Base-by-base conservation (phyloP, 306 rosid genomes). In the Benincasa hispida region DNA sequence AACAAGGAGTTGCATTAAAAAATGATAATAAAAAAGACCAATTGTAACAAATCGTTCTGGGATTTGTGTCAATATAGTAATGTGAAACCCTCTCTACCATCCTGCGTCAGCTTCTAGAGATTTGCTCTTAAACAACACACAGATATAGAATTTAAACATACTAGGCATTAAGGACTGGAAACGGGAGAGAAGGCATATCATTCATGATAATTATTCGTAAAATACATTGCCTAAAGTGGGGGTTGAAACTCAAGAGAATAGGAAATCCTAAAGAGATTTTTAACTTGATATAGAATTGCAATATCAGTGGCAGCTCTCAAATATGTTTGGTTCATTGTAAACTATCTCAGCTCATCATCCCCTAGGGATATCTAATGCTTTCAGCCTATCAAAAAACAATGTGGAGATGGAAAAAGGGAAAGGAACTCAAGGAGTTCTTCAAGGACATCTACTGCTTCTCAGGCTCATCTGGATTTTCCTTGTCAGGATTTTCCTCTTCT, bases 401-500 rank as follows among this genome's bases (percentile, higher is more conserved):
- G 76, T 28, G 60, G 10, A 72, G 27, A 72, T 27, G 60, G 59
- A 72, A 50, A 72, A 18, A 17, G 9, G 25, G 45, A 6, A 51
- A 50, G 47, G 57, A 72, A 72, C 39, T 50, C 56, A 22, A 24
- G 74, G 21, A 22, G 32, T 72, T 72, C 81, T 2, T 83, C 86
- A 24, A 70, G 27, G 12, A 76, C 79, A 42, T 75, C 80, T 81
- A 70, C 47, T 79, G 57, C 76, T 81, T 73, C 37, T 74, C 82
- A 3, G 83, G 87, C 74, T 80, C 48, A 12, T 85, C 86, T 8
- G 83, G 79, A 35, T 76, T 82, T 45, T 83, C 87, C 70, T 66
- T 60, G 17, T 83, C 85, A 4, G 82, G 87, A 81, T 86, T 79
- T 74, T 83, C 81, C 56, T 87, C 77, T 61, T 83, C 86, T 21